Evolutionary conservation across 495 filamentous ascomycete genomes (phyloP).

Genomic region (Apodospora peruviana): DNA sequence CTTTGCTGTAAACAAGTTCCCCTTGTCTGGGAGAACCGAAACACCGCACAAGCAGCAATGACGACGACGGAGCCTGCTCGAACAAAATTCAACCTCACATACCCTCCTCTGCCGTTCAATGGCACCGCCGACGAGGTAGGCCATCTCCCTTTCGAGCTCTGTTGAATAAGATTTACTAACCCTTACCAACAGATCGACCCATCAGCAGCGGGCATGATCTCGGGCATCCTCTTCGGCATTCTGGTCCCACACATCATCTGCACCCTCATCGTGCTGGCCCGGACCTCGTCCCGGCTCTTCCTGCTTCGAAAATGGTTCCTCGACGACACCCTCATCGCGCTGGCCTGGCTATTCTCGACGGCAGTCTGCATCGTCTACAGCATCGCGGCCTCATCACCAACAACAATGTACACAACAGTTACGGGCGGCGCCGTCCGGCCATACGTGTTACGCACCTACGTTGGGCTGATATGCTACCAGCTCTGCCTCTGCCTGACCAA

Average conservation of each 20-base stretch:
- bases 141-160: background rate
- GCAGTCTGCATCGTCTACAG: slow-evolving; percentile 22
- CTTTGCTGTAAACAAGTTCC: too few relatives aligned
- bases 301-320: slow-evolving; percentile 26
- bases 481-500: slow-evolving; percentile 33
- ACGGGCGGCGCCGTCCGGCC: background rate
- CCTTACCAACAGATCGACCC: background rate
- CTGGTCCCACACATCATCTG: slow-evolving; percentile 24
- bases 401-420: background rate
- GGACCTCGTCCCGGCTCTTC: slow-evolving; percentile 20
- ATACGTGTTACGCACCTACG: slow-evolving; percentile 20
- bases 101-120: slow-evolving; percentile 13
- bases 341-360: slow-evolving; percentile 22
- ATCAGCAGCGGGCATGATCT: slow-evolving; percentile 8
- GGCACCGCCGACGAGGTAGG: background rate
- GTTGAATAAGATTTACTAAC: background rate
- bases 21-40: too few relatives aligned
- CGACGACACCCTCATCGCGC: slow-evolving; percentile 25
- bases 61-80: slow-evolving; percentile 14
- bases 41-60: background rate
- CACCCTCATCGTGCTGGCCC: slow-evolving; percentile 22
- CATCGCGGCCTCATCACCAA: slow-evolving; percentile 12
- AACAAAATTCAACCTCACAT: slow-evolving; percentile 25
- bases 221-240: slow-evolving; percentile 22
- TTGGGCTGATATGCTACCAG: slow-evolving; percentile 28